Evolutionary conservation across 2,329 filamentous ascomycete genomes (phyloP), one percentile per base, ranked within the genome.

Genomic region (Diaporthe sp.): DNA sequence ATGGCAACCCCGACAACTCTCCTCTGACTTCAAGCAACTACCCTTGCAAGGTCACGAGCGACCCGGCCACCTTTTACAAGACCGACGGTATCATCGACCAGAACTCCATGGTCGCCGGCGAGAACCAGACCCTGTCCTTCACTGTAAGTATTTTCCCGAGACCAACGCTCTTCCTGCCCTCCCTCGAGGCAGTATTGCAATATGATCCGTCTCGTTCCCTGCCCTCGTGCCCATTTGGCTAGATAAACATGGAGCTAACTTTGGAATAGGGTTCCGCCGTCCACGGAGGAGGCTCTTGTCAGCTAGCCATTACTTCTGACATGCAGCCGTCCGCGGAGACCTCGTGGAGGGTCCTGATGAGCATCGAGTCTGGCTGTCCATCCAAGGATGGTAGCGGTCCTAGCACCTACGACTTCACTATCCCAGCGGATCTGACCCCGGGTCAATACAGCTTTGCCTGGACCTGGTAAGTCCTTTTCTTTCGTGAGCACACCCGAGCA

Each of bases 281-380:
- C 0, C 97, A 99, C 78, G 96, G 96, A n/a, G 97, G 97, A 70
- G 97, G 97, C 0, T 97, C 95, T 0, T 98, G 97, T 86, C 97
- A 99, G 80, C 85, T 98, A 74, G 93, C 93, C 10, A 86, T 99
- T 78, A 97, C 95, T 0, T 95, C 93, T 28, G 96, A 98, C 78
- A 86, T 88, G 19, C 84, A 88, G 19, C 92, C 95, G 0, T 92
- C 90, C 33, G 90, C 89, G 77, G 83, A 90, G 77, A 93, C 91
- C 0, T 88, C 89, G 22, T 99, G 93, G 92, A 95, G 95, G 82
- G 96, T 98, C 77, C 96, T 99, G 82, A 92, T 97, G 81, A 96
- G 93, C 0, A 94, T 95, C 42, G 89, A 96, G 75, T 96, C 96
- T 50, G 95, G 96, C 30, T 98, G 97, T 82, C 95, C 95, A 0